phyloP scores from a whole-genome alignment of 2,329 filamentous ascomycete genomes.

The Phyllosticta paracitricarpa region DNA sequence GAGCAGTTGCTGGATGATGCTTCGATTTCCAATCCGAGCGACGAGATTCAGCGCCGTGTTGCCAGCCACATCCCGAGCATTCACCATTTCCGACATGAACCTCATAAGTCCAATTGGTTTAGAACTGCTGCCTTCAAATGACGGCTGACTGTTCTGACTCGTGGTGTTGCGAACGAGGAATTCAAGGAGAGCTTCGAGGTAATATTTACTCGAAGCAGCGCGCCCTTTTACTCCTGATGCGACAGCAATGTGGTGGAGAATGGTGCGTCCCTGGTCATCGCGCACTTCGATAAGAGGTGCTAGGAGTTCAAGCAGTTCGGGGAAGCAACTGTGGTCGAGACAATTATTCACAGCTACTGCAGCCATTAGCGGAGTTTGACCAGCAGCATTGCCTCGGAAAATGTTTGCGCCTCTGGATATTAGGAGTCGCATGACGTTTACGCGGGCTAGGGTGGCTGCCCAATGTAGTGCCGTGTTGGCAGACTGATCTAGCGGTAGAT shows the following conservation, averaged over 20 bases:
- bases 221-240: conserved; percentile 93
- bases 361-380: conserved; percentile 87
- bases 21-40: conserved; percentile 82
- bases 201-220: conserved; percentile 86
- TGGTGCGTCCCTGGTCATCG: conserved; percentile 80
- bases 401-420: conserved; percentile 80
- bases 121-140: conserved; percentile 47
- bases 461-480: conserved; percentile 89
- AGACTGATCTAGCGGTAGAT: conserved; percentile 83
- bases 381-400: conserved; percentile 75
- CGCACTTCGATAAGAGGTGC: conserved; percentile 83
- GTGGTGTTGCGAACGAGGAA: conserved; percentile 74
- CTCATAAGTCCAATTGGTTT: conserved; percentile 77
- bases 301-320: conserved; percentile 78
- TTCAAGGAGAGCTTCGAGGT: conserved; percentile 86
- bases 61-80: conserved; percentile 84
- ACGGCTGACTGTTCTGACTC: conserved; percentile 20
- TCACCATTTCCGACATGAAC: conserved; percentile 96
- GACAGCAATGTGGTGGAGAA: conserved; percentile 91
- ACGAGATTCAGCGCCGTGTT: conserved; percentile 94
- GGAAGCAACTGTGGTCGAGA: conserved; percentile 81
- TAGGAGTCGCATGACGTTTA: conserved; percentile 69
- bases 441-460: conserved; percentile 85
- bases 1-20: conserved; percentile 91
- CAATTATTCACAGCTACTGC: conserved; percentile 92